Percentiles rank a stretch among this genome's conserved stretches.
phyloP scores from a whole-genome alignment of 2,329 filamentous ascomycete species.

The Metarhizium anisopliae region DNA sequence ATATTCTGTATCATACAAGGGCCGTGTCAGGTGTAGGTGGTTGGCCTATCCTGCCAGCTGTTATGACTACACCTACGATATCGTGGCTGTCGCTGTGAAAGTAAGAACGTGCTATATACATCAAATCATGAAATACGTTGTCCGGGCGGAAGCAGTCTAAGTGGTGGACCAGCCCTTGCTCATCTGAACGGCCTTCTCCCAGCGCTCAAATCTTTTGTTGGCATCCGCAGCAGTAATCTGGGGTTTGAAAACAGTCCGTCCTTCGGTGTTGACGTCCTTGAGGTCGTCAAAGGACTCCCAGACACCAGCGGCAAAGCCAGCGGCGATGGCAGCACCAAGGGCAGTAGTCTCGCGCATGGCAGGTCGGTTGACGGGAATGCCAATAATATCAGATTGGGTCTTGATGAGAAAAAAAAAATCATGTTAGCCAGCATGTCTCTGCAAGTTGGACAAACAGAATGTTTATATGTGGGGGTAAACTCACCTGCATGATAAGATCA shows the following conservation, averaged over 20 bases:
- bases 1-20: not conserved
- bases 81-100: not conserved
- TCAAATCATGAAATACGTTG: not conserved
- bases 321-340: conserved; percentile 72
- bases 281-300: conserved; percentile 69
- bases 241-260: conserved; percentile 60
- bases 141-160: conserved; percentile 8
- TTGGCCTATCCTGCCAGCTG: not conserved
- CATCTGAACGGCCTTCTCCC: conserved; percentile 74
- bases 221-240: conserved; percentile 52
- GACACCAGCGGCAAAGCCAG: conserved; percentile 65
- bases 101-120: not conserved
- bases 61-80: not conserved
- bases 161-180: conserved; percentile 57
- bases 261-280: conserved; percentile 61
- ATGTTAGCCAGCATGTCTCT: not conserved
- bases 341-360: conserved; percentile 79
- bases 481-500: conserved; percentile 65
- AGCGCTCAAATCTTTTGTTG: conserved; percentile 55
- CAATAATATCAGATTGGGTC: conserved; percentile 73
- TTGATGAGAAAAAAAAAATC: conserved; percentile 14
- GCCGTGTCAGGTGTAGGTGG: not conserved
- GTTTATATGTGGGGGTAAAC: conserved; percentile 8
- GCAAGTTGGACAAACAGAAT: not conserved
- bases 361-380: conserved; percentile 69